Percentiles rank a stretch among this genome's conserved stretches.
Conservation (phyloP, 441 rosid species). For the Gossypium davidsonii region DNA sequence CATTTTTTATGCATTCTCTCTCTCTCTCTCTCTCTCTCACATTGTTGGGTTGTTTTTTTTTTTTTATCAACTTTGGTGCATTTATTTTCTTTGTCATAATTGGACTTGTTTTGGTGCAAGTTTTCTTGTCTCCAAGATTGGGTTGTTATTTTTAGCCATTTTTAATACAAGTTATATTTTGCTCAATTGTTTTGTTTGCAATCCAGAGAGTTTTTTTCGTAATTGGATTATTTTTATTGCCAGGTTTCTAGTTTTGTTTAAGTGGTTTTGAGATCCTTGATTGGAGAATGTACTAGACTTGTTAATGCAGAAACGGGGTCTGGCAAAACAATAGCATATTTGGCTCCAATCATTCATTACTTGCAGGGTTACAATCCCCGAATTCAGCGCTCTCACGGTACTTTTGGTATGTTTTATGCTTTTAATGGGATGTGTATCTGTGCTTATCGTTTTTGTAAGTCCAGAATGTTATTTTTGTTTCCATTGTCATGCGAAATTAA, state of each 20-base stretch:
- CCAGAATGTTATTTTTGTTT: neutral
- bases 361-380: constrained; percentile 57
- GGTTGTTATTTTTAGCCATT: neutral
- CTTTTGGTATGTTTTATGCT: constrained; percentile 49
- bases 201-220: neutral
- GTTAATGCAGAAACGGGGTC: constrained; percentile 93
- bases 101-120: neutral
- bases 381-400: constrained; percentile 69
- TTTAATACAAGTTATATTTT: neutral
- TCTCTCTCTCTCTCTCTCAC: neutral
- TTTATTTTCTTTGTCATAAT: neutral
- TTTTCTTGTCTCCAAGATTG: neutral
- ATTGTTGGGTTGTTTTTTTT: neutral
- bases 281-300: constrained; percentile 41
- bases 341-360: constrained; percentile 82
- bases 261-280: constrained; percentile 17
- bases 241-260: neutral
- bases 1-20: no score
- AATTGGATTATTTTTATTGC: constrained; percentile 1
- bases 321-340: constrained; percentile 84
- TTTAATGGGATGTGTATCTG: neutral
- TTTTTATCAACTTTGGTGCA: neutral
- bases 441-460: neutral
- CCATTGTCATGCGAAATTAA: neutral
- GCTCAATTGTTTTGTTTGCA: neutral